Evolutionary conservation across 2,329 filamentous ascomycete species (phyloP).

Genomic region (Penicillium italicum): DNA sequence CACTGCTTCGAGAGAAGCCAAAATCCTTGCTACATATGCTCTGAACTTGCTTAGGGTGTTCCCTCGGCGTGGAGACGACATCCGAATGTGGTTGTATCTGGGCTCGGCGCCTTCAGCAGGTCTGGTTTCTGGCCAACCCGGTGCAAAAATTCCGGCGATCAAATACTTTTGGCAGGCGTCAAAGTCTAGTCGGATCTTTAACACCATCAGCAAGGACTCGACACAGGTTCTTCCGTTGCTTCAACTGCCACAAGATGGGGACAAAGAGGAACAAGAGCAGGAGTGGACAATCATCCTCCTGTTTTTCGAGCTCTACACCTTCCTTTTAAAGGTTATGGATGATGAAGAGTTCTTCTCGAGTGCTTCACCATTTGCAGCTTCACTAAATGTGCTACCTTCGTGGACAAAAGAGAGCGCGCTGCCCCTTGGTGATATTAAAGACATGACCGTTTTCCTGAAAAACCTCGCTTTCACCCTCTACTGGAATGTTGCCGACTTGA

Average conservation of each 20-base stretch:
- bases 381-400: slow-evolving; percentile 51
- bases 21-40: slow-evolving; percentile 78
- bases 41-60: slow-evolving; percentile 83
- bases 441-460: slow-evolving; percentile 79
- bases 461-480: slow-evolving; percentile 86
- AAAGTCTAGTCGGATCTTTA: slow-evolving; percentile 55
- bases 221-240: slow-evolving; percentile 57
- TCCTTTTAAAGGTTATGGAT: slow-evolving; percentile 86
- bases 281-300: slow-evolving; percentile 89
- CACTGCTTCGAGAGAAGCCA: slow-evolving; percentile 57
- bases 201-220: slow-evolving; percentile 55
- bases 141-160: slow-evolving; percentile 59
- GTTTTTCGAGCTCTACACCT: slow-evolving; percentile 91
- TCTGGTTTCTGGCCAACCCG: slow-evolving; percentile 30
- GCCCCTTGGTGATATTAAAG: slow-evolving; percentile 65
- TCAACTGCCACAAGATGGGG: slow-evolving; percentile 37
- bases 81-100: slow-evolving; percentile 89
- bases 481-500: slow-evolving; percentile 70
- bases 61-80: slow-evolving; percentile 75
- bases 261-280: slow-evolving; percentile 48
- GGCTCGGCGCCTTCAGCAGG: slow-evolving; percentile 55
- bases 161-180: slow-evolving; percentile 80
- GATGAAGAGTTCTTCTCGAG: slow-evolving; percentile 88
- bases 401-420: slow-evolving; percentile 64
- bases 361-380: slow-evolving; percentile 44